These are phyloP conservation scores for Colletotrichum gloeosporioides DNA, from an alignment of 2,329 filamentous ascomycete genomes.

Conservation along the genomic window DNA sequence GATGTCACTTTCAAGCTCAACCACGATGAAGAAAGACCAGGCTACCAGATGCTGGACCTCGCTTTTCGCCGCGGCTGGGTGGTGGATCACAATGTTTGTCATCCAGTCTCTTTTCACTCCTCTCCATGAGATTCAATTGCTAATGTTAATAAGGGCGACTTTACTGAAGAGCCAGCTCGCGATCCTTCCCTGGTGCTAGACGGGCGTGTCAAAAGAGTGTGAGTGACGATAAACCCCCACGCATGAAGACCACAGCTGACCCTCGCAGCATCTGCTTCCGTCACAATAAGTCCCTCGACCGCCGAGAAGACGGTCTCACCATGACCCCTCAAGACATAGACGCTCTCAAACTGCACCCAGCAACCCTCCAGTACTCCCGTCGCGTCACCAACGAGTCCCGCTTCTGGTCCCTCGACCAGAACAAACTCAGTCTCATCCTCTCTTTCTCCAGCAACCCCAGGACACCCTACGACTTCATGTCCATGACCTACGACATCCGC, in stretches of 20 bases:
- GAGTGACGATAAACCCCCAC: slow-evolving; percentile 7
- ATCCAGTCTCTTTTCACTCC: too few relatives aligned
- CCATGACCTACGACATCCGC: slow-evolving; percentile 48
- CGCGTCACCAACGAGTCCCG: slow-evolving; percentile 43
- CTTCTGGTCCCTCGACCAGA: slow-evolving; percentile 43
- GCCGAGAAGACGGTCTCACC: slow-evolving; percentile 38
- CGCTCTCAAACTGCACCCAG: slow-evolving; percentile 41
- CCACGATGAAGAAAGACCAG: slow-evolving; percentile 34
- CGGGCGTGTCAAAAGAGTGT: slow-evolving; percentile 41
- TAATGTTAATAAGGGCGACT: slow-evolving; percentile 11
- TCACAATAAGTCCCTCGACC: slow-evolving; percentile 33
- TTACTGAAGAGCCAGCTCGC: slow-evolving; percentile 12
- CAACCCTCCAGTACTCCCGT: slow-evolving; percentile 43
- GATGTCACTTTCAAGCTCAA: slow-evolving; percentile 35
- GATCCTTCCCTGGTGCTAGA: slow-evolving; percentile 28
- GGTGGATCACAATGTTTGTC: slow-evolving; percentile 33
- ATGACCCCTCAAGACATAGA: slow-evolving; percentile 38
- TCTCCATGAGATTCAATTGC: not conserved
- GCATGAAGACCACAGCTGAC: not conserved
- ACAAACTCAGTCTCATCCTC: slow-evolving; percentile 45
- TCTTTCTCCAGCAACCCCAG: slow-evolving; percentile 49
- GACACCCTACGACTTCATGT: slow-evolving; percentile 52
- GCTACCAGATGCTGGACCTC: slow-evolving; percentile 35
- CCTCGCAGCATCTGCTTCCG: slow-evolving; percentile 39
- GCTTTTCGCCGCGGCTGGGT: slow-evolving; percentile 35